Evolutionary conservation across 1,284 basidiomycete genomes (phyloP).

Genomic region (Tetrapyrgos nigripes): DNA sequence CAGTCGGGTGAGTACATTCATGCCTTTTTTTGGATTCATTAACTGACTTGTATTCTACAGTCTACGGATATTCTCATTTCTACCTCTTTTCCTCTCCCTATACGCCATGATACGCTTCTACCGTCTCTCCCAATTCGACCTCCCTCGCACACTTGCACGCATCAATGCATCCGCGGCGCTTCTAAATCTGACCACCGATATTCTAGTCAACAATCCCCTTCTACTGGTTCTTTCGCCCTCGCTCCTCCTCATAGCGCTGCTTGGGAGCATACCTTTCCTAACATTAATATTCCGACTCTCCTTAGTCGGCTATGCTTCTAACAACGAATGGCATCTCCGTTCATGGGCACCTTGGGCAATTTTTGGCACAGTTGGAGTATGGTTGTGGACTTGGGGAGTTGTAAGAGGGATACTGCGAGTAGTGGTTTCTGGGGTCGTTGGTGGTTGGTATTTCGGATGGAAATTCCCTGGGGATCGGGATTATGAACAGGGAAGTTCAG

Average conservation of each 20-base stretch:
- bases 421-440: conserved; percentile 83
- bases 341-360: conserved; percentile 68
- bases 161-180: conserved; percentile 78
- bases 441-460: conserved; percentile 93
- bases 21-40: conserved; percentile 8
- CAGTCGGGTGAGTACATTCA: conserved; percentile 68
- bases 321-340: conserved; percentile 28
- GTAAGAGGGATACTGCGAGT: conserved; percentile 83
- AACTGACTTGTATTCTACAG: conserved; percentile 43
- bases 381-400: conserved; percentile 94
- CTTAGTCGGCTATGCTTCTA: conserved; percentile 69
- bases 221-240: conserved; percentile 82
- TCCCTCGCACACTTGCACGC: conserved; percentile 30
- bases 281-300: conserved; percentile 85
- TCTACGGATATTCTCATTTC: conserved; percentile 78
- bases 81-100: conserved; percentile 76
- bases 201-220: conserved; percentile 83
- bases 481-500: conserved; percentile 28
- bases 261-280: conserved; percentile 85
- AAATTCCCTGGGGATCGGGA: conserved; percentile 36
- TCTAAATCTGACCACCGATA: conserved; percentile 80
- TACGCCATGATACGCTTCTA: conserved; percentile 78
- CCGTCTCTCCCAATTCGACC: conserved; percentile 55
- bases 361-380: conserved; percentile 67
- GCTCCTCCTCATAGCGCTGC: conserved; percentile 75